A percentile compares a stretch with the other conserved stretches of the same genome.
These are phyloP conservation scores for Xylaria longipes DNA, from an alignment of 495 filamentous ascomycete species.

Conservation along the genomic window DNA sequence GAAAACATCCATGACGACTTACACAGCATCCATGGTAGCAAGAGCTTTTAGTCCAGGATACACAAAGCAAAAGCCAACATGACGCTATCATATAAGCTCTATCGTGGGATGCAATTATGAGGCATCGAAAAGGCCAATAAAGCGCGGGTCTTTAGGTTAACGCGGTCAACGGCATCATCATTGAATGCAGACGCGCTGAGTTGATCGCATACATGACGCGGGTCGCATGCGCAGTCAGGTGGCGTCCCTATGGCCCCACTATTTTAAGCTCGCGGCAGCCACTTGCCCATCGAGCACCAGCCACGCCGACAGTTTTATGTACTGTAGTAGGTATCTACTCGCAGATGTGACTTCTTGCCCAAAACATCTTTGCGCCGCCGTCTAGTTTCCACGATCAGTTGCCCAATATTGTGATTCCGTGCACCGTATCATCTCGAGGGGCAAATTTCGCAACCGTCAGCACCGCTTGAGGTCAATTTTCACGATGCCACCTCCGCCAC, in stretches of 20 bases:
- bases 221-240: constrained; percentile 36
- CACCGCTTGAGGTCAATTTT: background rate
- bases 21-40: constrained; percentile 26
- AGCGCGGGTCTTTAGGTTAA: constrained; percentile 1
- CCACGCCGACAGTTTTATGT: background rate
- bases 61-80: background rate
- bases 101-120: background rate
- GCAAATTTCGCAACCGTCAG: background rate
- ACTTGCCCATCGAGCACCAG: constrained; percentile 3
- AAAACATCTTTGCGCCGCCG: constrained; percentile 11
- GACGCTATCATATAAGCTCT: background rate
- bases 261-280: background rate
- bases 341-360: constrained; percentile 8
- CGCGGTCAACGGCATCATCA: background rate
- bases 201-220: constrained; percentile 24
- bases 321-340: too few relatives aligned
- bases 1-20: constrained; percentile 66
- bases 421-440: background rate
- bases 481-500: constrained; percentile 43
- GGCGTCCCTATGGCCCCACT: background rate
- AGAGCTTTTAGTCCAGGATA: background rate
- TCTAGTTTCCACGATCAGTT: background rate
- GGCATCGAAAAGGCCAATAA: background rate
- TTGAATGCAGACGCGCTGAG: constrained; percentile 33
- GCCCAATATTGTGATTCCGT: background rate